A percentile compares a stretch with the other conserved stretches of the same genome.
Conservation (phyloP, 257 asterid genomes). For the Solanum rostratum region DNA sequence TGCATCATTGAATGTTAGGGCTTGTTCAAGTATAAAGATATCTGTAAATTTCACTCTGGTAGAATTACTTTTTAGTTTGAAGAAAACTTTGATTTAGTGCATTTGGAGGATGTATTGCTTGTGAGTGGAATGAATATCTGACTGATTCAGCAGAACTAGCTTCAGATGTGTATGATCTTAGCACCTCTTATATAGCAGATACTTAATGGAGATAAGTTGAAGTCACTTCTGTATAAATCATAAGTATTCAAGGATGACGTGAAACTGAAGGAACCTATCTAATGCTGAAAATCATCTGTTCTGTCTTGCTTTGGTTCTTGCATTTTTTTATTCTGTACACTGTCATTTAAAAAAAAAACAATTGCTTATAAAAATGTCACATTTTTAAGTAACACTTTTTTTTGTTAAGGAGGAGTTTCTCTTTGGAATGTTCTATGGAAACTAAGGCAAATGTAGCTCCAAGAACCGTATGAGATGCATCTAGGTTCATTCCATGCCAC, state of each 20-base stretch:
- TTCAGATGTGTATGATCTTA: neutral
- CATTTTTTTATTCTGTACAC: neutral
- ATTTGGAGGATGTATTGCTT: neutral
- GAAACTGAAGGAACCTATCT: neutral
- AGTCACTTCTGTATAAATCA: neutral
- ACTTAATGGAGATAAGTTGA: neutral
- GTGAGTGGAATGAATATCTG: neutral
- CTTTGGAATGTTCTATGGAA: neutral
- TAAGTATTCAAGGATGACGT: neutral
- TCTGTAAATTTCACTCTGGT: neutral
- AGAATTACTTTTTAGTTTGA: neutral
- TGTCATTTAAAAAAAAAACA: neutral
- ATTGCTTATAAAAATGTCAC: neutral
- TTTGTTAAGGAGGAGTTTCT: neutral
- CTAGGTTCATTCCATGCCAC: neutral
- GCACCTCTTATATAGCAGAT: neutral
- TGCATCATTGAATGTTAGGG: neutral
- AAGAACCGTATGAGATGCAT: neutral
- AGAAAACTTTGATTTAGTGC: neutral
- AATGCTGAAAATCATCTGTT: neutral
- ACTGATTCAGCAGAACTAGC: neutral
- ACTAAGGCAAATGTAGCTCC: neutral
- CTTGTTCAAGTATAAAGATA: neutral
- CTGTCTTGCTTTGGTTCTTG: neutral
- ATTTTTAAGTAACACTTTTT: neutral